phyloP scores from a whole-genome alignment of 2,329 filamentous ascomycete species.

The Diaporthe sp. region DNA sequence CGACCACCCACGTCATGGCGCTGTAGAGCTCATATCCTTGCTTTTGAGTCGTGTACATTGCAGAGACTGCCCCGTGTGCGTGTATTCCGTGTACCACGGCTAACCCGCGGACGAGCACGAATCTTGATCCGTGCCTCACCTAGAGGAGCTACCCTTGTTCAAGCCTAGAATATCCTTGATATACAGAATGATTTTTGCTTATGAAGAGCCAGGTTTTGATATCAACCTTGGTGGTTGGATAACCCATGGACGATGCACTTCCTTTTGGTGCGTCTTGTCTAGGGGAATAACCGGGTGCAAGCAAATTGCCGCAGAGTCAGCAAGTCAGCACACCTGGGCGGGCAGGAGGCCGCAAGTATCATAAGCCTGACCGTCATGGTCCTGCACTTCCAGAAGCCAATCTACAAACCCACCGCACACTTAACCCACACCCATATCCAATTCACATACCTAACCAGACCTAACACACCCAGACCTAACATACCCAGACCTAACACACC shows the following conservation, averaged over 20 bases:
- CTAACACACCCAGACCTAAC: too few species aligned
- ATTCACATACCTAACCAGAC: too few species aligned
- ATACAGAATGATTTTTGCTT: not conserved
- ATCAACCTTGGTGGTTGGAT: not conserved
- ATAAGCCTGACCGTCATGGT: not conserved
- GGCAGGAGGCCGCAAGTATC: not conserved
- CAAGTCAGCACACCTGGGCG: conserved; percentile 8
- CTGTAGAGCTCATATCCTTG: conserved; percentile 28
- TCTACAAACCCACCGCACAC: too few species aligned
- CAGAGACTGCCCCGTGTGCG: not conserved
- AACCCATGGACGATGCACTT: not conserved
- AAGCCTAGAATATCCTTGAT: not conserved
- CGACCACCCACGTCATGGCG: conserved; percentile 32
- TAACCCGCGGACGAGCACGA: not conserved
- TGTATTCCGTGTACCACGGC: not conserved
- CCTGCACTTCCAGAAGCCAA: too few species aligned
- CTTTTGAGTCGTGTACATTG: conserved; percentile 21
- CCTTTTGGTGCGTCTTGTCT: too few species aligned
- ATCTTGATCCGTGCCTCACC: conserved; percentile 22
- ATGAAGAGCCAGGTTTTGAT: not conserved
- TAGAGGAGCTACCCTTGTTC: conserved; percentile 31
- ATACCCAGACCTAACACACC: too few species aligned
- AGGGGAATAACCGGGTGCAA: not conserved
- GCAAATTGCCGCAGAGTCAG: not conserved
- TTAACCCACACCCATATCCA: too few species aligned